phyloP scores from a whole-genome alignment of 2,329 filamentous ascomycete genomes.

The Tolypocladium pustulatum region DNA sequence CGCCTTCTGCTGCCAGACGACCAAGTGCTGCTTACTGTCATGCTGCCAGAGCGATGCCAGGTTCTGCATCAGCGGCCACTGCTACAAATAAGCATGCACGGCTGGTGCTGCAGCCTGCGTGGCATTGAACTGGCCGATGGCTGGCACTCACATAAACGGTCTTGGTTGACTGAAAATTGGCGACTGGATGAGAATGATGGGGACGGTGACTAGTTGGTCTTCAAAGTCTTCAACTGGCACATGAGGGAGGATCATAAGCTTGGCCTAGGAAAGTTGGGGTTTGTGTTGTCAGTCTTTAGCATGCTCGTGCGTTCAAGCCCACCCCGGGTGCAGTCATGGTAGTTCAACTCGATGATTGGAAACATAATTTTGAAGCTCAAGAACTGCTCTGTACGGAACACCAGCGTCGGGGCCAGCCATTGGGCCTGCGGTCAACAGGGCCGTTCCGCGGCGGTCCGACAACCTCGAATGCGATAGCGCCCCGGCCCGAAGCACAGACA shows the following conservation, averaged over 20 bases:
- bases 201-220: not conserved
- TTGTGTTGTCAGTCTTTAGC: not conserved
- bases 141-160: not conserved
- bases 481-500: not conserved
- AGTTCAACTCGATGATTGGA: too few species aligned
- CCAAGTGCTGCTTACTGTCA: slow-evolving; percentile 4
- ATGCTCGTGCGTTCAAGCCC: not conserved
- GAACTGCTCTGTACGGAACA: too few species aligned
- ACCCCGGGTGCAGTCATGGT: not conserved
- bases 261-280: too few species aligned
- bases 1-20: slow-evolving; percentile 4
- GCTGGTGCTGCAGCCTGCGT: not conserved
- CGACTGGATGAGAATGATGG: not conserved
- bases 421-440: too few species aligned
- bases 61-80: slow-evolving; percentile 5
- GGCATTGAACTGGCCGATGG: not conserved
- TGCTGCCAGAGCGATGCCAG: slow-evolving; percentile 3
- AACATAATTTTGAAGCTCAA: too few species aligned
- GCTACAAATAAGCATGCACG: slow-evolving; percentile 1
- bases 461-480: too few species aligned
- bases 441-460: too few species aligned
- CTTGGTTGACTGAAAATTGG: not conserved
- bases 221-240: not conserved
- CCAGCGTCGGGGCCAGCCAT: too few species aligned
- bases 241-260: not conserved